A percentile compares a stretch with the other conserved stretches of the same genome.
Evolutionary conservation across 169 alveolate species (phyloP).

Genomic region (Toxoplasma gondii): DNA sequence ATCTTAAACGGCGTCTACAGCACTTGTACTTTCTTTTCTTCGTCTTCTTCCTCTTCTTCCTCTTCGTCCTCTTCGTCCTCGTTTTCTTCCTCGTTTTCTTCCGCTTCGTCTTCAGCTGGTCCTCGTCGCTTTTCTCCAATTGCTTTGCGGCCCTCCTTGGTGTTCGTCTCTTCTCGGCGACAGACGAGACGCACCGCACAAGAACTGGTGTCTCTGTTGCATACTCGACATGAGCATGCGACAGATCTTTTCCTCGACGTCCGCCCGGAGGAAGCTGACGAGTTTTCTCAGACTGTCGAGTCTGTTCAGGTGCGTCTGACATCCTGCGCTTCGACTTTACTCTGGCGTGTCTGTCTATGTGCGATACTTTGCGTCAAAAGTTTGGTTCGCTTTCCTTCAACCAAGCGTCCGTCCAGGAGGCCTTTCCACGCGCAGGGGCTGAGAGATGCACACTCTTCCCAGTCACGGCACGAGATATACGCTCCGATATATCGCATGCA

Average conservation of each 20-base stretch:
- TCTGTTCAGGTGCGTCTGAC: neutral
- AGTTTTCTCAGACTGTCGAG: neutral
- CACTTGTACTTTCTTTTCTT: neutral
- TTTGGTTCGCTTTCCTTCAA: no score
- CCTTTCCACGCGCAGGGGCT: no score
- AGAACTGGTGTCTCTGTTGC: slow-evolving; percentile 82
- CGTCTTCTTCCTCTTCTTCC: neutral
- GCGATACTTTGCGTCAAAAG: no score
- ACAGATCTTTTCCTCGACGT: slow-evolving; percentile 28
- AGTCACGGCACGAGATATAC: no score
- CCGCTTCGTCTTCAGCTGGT: neutral
- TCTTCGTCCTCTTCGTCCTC: slow-evolving; percentile 10
- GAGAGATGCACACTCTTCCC: no score
- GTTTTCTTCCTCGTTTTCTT: neutral
- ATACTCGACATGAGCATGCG: neutral
- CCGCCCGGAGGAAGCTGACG: neutral
- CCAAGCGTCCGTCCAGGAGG: no score
- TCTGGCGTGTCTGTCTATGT: no score
- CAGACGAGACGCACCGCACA: slow-evolving; percentile 98
- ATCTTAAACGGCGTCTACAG: slow-evolving; percentile 3
- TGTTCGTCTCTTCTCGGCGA: slow-evolving; percentile 97
- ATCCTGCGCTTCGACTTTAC: neutral
- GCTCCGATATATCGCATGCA: no score
- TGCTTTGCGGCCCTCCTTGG: slow-evolving; percentile 86
- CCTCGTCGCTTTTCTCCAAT: slow-evolving; percentile 22